Percentiles rank a stretch among this genome's conserved stretches.
Evolutionary conservation across 2,329 filamentous ascomycete species (phyloP).

Genomic region (Colletotrichum sojae): DNA sequence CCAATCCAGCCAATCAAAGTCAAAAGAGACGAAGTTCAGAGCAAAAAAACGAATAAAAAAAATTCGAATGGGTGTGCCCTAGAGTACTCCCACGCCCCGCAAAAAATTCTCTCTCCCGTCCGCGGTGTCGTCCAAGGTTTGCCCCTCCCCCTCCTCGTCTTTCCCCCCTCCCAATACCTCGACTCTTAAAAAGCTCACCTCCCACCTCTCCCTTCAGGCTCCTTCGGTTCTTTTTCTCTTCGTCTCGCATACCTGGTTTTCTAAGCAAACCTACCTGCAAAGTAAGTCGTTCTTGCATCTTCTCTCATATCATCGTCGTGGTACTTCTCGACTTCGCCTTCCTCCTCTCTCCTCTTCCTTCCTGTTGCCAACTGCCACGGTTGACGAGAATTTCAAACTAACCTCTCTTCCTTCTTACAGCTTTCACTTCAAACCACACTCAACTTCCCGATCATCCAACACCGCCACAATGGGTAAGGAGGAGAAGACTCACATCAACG

Average conservation of each 20-base stretch:
- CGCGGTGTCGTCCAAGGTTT: neutral
- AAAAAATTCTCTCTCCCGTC: neutral
- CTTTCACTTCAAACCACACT: conserved; percentile 31
- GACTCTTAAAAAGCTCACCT: conserved; percentile 11
- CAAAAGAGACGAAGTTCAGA: too few relatives aligned
- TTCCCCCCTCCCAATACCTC: neutral
- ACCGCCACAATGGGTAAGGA: conserved; percentile 75
- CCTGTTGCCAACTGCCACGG: neutral
- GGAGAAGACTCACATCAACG: conserved; percentile 96
- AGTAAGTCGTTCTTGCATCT: neutral
- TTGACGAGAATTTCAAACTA: neutral
- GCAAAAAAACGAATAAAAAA: too few relatives aligned
- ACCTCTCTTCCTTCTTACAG: conserved; percentile 5
- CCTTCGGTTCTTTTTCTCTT: conserved; percentile 14
- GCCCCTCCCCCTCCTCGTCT: neutral
- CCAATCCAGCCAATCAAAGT: neutral
- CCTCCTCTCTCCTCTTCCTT: too few relatives aligned
- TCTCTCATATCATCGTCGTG: neutral
- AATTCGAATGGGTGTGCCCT: too few relatives aligned
- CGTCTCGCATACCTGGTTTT: conserved; percentile 2
- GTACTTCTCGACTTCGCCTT: too few relatives aligned
- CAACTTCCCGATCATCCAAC: conserved; percentile 15
- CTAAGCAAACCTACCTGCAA: conserved; percentile 11
- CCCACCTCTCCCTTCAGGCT: neutral
- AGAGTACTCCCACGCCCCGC: too few relatives aligned